A percentile compares a stretch with the other conserved stretches of the same genome.
Evolutionary conservation across 805 yeast genomes (phyloP).

Genomic region (Metschnikowia arizonensis): DNA sequence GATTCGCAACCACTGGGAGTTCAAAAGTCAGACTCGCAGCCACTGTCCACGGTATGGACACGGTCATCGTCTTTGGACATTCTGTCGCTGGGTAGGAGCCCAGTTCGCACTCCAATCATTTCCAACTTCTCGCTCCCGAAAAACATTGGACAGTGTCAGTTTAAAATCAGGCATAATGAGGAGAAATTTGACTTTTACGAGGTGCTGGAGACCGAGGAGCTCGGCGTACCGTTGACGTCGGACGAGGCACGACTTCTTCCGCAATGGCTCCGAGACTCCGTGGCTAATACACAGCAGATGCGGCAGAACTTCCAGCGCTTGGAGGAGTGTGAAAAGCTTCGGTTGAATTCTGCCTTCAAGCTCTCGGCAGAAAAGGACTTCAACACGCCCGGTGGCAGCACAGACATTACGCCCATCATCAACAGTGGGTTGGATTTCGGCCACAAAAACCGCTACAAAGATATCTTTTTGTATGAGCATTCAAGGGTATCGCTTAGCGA

Average conservation of each 20-base stretch:
- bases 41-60: not conserved
- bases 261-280: constrained; percentile 14
- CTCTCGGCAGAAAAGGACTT: constrained; percentile 5
- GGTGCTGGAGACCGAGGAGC: constrained; percentile 9
- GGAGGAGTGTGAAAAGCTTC: constrained; percentile 64
- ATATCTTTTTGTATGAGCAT: constrained; percentile 20
- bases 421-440: constrained; percentile 38
- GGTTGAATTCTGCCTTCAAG: constrained; percentile 44
- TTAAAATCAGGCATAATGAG: constrained; percentile 51
- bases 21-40: not conserved
- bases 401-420: constrained; percentile 38
- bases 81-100: not conserved
- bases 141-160: constrained; percentile 23
- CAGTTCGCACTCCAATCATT: constrained; percentile 33
- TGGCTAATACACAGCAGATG: constrained; percentile 15
- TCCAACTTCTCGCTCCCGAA: constrained; percentile 55
- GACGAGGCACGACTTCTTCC: constrained; percentile 13
- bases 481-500: constrained; percentile 16
- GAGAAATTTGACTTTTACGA: constrained; percentile 31
- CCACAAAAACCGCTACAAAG: constrained; percentile 21
- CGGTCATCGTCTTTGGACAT: not conserved
- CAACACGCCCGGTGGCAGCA: constrained; percentile 17
- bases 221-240: constrained; percentile 5
- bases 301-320: constrained; percentile 51
- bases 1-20: not conserved